Conservation (phyloP, 495 filamentous ascomycete genomes). For the Terfezia boudieri region DNA sequence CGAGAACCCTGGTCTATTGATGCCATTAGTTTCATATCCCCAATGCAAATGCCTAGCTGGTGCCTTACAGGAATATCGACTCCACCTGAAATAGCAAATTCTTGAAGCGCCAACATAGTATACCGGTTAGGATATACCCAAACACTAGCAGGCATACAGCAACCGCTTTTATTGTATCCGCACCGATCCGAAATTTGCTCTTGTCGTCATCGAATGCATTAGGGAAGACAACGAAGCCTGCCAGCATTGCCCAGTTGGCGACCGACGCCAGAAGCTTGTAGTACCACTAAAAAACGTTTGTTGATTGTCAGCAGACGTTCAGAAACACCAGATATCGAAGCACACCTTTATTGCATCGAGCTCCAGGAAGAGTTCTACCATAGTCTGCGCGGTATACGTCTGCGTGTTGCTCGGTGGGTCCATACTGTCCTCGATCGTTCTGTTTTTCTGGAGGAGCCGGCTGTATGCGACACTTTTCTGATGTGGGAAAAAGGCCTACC, state of each 20-base stretch:
- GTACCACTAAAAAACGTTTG: conserved; percentile 2
- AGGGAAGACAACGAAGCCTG: conserved; percentile 11
- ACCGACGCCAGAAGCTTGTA: conserved; percentile 6
- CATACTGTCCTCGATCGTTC: too few species aligned
- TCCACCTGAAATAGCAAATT: conserved; percentile 11
- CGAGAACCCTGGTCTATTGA: conserved; percentile 7
- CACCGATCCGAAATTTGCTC: conserved; percentile 6
- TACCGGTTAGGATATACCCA: conserved; percentile 8
- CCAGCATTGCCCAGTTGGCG: conserved; percentile 11
- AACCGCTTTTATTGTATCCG: background rate
- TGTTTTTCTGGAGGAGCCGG: too few species aligned
- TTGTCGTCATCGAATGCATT: conserved; percentile 8
- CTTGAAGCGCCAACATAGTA: conserved; percentile 11
- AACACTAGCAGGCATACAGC: conserved; percentile 4
- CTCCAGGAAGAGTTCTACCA: conserved; percentile 7
- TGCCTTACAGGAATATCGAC: conserved; percentile 6
- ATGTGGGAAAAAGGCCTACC: too few species aligned
- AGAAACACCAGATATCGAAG: background rate
- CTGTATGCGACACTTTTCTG: too few species aligned
- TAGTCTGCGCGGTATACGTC: background rate
- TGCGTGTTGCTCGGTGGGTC: too few species aligned
- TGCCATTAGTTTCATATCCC: background rate
- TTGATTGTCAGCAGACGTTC: background rate
- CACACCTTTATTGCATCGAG: conserved; percentile 5
- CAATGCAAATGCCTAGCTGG: background rate